Base-by-base conservation (phyloP, 768 basidiomycete genomes). In the Psilocybe sp. region DNA sequence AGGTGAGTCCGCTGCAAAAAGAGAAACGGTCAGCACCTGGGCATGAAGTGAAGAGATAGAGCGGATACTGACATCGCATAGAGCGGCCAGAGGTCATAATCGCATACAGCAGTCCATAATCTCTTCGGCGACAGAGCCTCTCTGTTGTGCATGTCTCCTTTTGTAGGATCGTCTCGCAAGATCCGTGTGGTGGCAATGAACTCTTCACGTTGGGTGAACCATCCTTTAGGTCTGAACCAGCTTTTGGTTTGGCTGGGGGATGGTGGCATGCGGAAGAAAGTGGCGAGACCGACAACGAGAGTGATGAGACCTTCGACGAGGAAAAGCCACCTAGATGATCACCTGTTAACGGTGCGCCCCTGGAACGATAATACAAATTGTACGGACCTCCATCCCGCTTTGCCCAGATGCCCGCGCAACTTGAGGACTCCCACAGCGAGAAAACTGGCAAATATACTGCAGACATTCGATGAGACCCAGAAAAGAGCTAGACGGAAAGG, bases 101-200 rank as follows among this genome's bases (percentile, higher is more conserved):
- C 84, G 34, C 72, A 75, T 6, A 83, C 44, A 0, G 82, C 79
- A 6, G 63, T 66, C 77, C 79, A 84, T 4, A 85, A 60, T 5
- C 76, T 69, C 55, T 68, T 71, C 5, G 73, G 33, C 0, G 76
- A 70, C 11, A 87, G 58, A 0, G 77, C 81, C 64, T 87, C 77
- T 37, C 85, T 78, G 52, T 87, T 87, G 64, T 85, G 84, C 85
- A 87, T 84, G 50, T 83, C 81, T 1, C 78, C 78, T 76, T 83
- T 84, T 7, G 75, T 72, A 3, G 83, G 82, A 59, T 85, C 82
- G 60, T 85, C 84, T 6, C 84, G 72, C 16, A 85, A 66, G n/a
- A 86, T 69, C 11, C 81, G 73, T 23, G 77, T 74, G 1, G 84
- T 81, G 1, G 82, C 72, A 43, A 87, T 86, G 1, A 70, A 64